Percentiles rank a stretch among this genome's conserved stretches.
These are phyloP conservation scores for Heritiera littoralis DNA, from an alignment of 345 rosid genomes.

Conservation along the genomic window DNA sequence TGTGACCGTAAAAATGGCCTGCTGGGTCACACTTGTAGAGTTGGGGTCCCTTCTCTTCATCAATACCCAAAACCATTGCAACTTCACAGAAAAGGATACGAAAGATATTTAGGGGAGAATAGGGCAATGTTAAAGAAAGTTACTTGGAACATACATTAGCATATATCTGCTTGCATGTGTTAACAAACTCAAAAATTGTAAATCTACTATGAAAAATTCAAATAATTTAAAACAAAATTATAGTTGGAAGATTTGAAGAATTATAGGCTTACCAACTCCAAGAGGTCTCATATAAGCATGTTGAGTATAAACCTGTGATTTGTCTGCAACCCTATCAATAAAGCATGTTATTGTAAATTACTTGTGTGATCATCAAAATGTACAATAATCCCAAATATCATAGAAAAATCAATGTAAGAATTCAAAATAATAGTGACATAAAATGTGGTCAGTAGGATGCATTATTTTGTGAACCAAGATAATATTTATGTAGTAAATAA, in stretches of 20 bases:
- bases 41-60: constrained; percentile 90
- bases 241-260: background rate
- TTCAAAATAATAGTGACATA: background rate
- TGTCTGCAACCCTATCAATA: constrained; percentile 86
- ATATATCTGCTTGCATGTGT: background rate
- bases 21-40: constrained; percentile 99
- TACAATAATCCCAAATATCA: background rate
- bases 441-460: background rate
- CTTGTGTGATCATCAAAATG: background rate
- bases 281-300: constrained; percentile 99
- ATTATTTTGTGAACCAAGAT: background rate
- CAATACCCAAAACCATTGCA: constrained; percentile 96
- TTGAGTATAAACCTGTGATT: constrained; percentile 96
- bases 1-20: constrained; percentile 97
- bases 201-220: background rate
- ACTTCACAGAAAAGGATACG: constrained; percentile 44
- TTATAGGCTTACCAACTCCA: constrained; percentile 76
- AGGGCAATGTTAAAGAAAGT: background rate
- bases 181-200: background rate
- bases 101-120: background rate
- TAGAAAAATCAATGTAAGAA: background rate
- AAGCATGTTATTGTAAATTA: constrained; percentile 6
- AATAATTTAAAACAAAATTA: constrained; percentile 7
- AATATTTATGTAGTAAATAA: background rate
- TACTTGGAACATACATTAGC: background rate